Conservation (phyloP, 805 yeast species). For the Candida sonorensis region DNA sequence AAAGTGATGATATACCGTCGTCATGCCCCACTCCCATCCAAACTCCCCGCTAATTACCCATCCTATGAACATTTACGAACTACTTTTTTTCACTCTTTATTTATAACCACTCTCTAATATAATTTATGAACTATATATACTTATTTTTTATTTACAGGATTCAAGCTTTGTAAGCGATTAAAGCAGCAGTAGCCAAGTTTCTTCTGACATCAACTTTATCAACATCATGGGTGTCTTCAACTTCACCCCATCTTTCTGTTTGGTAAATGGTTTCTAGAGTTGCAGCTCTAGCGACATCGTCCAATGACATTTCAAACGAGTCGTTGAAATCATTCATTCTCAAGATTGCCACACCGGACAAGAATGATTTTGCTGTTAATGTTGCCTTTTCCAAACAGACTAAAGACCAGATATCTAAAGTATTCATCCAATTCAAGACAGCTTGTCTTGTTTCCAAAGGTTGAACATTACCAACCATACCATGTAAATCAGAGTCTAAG, state of each 20-base stretch:
- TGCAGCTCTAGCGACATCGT: slow-evolving; percentile 70
- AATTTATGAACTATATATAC: no score
- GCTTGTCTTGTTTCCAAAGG: slow-evolving; percentile 47
- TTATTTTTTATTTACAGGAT: no score
- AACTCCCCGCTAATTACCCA: no score
- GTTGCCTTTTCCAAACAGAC: slow-evolving; percentile 91
- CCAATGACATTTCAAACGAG: slow-evolving; percentile 38
- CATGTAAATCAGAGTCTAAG: slow-evolving; percentile 77
- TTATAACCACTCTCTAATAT: background rate
- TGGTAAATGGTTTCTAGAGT: slow-evolving; percentile 80
- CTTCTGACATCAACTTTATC: slow-evolving; percentile 85
- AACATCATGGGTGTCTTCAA: slow-evolving; percentile 98
- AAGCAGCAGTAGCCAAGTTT: slow-evolving; percentile 71
- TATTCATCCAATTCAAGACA: slow-evolving; percentile 57
- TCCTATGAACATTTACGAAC: no score
- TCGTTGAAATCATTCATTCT: slow-evolving; percentile 32
- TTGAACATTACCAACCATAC: slow-evolving; percentile 78
- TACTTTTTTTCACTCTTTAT: no score
- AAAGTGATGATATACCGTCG: no score
- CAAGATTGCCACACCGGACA: slow-evolving; percentile 68
- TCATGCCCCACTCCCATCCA: background rate
- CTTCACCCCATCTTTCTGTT: slow-evolving; percentile 94
- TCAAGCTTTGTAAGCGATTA: slow-evolving; percentile 33
- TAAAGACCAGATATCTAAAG: slow-evolving; percentile 66
- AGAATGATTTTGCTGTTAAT: slow-evolving; percentile 75